These are phyloP conservation scores for Aspergillus transmontanensis DNA, from an alignment of 2,329 filamentous ascomycete species.

Conservation along the genomic window DNA sequence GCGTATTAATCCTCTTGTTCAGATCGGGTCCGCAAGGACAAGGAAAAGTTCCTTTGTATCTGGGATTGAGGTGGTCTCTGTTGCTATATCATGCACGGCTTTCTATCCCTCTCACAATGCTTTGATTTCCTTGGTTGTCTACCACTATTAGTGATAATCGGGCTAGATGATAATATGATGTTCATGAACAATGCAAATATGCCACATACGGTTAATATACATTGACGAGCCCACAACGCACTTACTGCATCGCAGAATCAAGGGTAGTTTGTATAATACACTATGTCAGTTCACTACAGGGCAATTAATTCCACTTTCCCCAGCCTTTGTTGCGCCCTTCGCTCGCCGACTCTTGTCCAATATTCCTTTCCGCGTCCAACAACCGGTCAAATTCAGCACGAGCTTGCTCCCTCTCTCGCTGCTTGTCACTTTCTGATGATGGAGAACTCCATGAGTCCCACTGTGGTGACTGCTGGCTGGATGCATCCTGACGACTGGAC, in stretches of 20 bases:
- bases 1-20: slow-evolving; percentile 10
- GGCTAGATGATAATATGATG: background rate
- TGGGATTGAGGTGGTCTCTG: background rate
- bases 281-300: background rate
- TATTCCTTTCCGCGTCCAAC: slow-evolving; percentile 44
- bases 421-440: slow-evolving; percentile 21
- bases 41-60: slow-evolving; percentile 12
- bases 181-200: background rate
- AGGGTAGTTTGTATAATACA: background rate
- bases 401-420: slow-evolving; percentile 39
- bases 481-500: background rate
- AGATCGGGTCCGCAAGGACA: slow-evolving; percentile 17
- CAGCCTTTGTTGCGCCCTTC: slow-evolving; percentile 17
- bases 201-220: background rate
- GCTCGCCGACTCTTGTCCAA: slow-evolving; percentile 15
- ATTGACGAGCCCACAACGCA: background rate
- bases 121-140: background rate
- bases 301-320: slow-evolving; percentile 24
- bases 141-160: background rate
- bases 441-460: slow-evolving; percentile 4
- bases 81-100: background rate
- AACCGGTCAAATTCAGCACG: slow-evolving; percentile 48
- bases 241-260: background rate
- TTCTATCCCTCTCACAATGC: background rate
- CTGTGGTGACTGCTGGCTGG: background rate